Base-by-base conservation (phyloP, 2,329 filamentous ascomycete species). In the Penicillium concentricum region DNA sequence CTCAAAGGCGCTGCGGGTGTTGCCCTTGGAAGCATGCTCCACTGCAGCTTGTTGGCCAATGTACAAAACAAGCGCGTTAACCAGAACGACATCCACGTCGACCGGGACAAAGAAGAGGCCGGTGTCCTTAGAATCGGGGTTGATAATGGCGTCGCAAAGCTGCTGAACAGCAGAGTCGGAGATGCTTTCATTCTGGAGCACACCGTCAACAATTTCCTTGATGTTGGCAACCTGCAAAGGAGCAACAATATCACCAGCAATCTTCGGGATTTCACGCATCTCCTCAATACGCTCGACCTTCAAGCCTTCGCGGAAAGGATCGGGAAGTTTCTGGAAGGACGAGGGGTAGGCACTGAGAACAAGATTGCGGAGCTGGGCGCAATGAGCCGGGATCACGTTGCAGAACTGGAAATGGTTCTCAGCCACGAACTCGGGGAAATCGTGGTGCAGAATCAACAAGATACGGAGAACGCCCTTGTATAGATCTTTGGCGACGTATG, bases 341-440 rank as follows among this genome's bases (percentile, higher is more conserved):
- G 83, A 83, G 24, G 89, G 90, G 60, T 87, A 90, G 8, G 92
- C 91, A 60, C 89, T 89, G 60, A 97, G 82, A 51, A 99, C 86
- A 53, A 96, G 81, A 69, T 97, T 97, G 63, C 92, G 86, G 51
- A 97, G 81, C 74, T 97, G 94, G 16, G 88, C 87, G 74, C 91
- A 94, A 68, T 94, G 89, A 49, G 87, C 84, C 1, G 92, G 90
- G 56, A 97, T 88, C 68, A 85, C 86, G 65, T 89, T 87, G 76
- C 88, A 92, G 51, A 99, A 84, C 64, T 86, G 85, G 64, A 90
- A 86, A 70, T 96, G 90, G 72, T 96, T 91, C 66, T 92, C 90
- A 6, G 90, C 89, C 41, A 99, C 78, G 74, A 96, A 99, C 55
- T 97, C 92, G 0, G 93, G 90, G 74, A 91, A 97, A 73, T 99